Base-by-base conservation (phyloP, 306 rosid species). In the Prosopis cineraria region DNA sequence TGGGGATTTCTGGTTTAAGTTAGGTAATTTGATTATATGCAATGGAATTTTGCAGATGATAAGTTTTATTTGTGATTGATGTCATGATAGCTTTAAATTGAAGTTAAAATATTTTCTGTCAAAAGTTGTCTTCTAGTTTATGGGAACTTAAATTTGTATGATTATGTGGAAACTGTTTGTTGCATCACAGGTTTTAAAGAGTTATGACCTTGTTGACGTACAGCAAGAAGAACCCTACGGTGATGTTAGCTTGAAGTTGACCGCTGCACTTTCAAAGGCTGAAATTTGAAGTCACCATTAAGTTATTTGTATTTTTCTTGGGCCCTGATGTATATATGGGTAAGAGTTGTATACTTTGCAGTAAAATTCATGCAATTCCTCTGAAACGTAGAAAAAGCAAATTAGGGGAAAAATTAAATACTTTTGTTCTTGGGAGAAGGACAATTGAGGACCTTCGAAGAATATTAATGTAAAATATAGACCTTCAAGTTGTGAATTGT, bases 211-310 rank as follows among this genome's bases (percentile, higher is more conserved):
- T 36, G 39, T 91, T 81, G 90, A 91, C 69, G 89, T 91, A 50
- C 72, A 84, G n/a, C 98, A 91, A 88, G 93, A 92, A 74, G 83
- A 48, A 56, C 91, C 96, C 58, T 89, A 90, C 34, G 91, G 86
- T 40, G 98, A 95, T 85, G 44, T 93, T 72, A 79, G 20, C 77
- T 84, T 95, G 88, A 89, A 81, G 65, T 74, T 93, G 83, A 87
- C 88, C 19, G 71, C 83, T 60, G 58, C 79, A 25, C 83, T 88
- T 73, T 88, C 88, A 2, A 87, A 86, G 85, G 80, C 74, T 84
- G 84, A 86, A 80, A 68, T 85, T 63, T 94, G 83, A 90, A 30
- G 65, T 63, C 52, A 65, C 50, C 19, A 2, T n/a, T 4, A 78
- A 74, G 41, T 62, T 69, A 29, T 17, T 33, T 63, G 40, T 0